phyloP scores from a whole-genome alignment of 2,329 filamentous ascomycete genomes.

The Byssochlamys sp. region DNA sequence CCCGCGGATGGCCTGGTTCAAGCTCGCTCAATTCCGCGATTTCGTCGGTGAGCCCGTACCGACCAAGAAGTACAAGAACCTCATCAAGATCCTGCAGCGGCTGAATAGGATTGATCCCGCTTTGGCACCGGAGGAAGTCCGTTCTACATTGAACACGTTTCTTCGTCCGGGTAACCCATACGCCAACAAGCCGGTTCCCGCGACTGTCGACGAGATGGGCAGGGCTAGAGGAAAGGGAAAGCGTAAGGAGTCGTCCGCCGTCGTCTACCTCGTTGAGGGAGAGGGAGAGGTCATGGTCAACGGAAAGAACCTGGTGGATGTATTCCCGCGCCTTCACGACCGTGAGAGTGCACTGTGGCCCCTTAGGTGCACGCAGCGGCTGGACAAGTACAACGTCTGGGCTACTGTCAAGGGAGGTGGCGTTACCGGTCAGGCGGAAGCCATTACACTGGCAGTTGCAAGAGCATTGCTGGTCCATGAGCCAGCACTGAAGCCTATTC shows the following conservation, averaged over 20 bases:
- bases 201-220: slow-evolving; percentile 64
- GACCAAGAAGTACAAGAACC: slow-evolving; percentile 66
- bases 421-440: slow-evolving; percentile 89
- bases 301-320: slow-evolving; percentile 70
- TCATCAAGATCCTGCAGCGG: slow-evolving; percentile 65
- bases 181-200: slow-evolving; percentile 52
- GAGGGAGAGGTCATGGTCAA: slow-evolving; percentile 85
- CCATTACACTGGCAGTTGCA: slow-evolving; percentile 78
- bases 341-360: slow-evolving; percentile 91
- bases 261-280: slow-evolving; percentile 82
- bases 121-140: slow-evolving; percentile 62
- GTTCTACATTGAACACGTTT: slow-evolving; percentile 56
- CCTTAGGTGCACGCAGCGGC: slow-evolving; percentile 65
- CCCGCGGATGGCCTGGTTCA: slow-evolving; percentile 70
- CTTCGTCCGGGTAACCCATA: slow-evolving; percentile 65
- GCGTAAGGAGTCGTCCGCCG: slow-evolving; percentile 77
- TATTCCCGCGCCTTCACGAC: slow-evolving; percentile 82
- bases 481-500: slow-evolving; percentile 74
- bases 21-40: slow-evolving; percentile 63
- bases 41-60: slow-evolving; percentile 63
- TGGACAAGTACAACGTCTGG: slow-evolving; percentile 97
- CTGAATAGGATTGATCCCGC: slow-evolving; percentile 77
- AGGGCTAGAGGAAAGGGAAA: slow-evolving; percentile 70
- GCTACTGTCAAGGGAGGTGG: slow-evolving; percentile 75
- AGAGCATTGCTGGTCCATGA: slow-evolving; percentile 86